phyloP scores from a whole-genome alignment of 306 rosid species.

The Gillenia trifoliata region DNA sequence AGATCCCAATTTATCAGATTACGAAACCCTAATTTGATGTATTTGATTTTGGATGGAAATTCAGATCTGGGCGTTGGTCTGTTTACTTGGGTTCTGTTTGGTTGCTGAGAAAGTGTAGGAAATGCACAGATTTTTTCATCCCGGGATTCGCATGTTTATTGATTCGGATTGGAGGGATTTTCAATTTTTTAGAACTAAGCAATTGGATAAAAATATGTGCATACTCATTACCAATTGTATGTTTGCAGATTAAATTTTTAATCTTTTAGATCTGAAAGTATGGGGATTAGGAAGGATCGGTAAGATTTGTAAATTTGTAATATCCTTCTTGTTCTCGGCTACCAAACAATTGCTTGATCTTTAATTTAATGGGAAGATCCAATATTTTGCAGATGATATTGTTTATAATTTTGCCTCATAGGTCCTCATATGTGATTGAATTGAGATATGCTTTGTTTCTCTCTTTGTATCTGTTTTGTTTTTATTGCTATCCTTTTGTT shows the following conservation, averaged over 20 bases:
- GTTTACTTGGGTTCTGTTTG: conserved; percentile 4
- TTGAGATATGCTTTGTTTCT: neutral
- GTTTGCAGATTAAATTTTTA: conserved; percentile 1
- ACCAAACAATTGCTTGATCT: conserved; percentile 9
- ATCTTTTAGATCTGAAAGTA: neutral
- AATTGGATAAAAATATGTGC: conserved; percentile 1
- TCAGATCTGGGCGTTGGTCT: conserved; percentile 31
- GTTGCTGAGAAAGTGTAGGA: conserved; percentile 31
- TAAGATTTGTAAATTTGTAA: neutral
- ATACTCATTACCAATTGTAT: neutral
- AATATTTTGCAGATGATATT: neutral
- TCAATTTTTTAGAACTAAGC: neutral
- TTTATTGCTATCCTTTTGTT: neutral
- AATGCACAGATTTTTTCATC: conserved; percentile 22
- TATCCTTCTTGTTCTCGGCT: conserved; percentile 19
- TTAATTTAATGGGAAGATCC: conserved; percentile 7
- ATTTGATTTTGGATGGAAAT: conserved; percentile 13
- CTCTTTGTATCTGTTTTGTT: neutral
- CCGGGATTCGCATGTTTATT: conserved; percentile 28
- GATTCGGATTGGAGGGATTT: conserved; percentile 17
- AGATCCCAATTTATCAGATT: conserved; percentile 37
- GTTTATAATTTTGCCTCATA: neutral
- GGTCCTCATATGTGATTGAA: neutral
- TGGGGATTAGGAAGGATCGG: neutral
- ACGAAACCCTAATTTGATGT: conserved; percentile 12